phyloP scores from a whole-genome alignment of 257 asterid genomes.

The Craterostigma plantagineum region DNA sequence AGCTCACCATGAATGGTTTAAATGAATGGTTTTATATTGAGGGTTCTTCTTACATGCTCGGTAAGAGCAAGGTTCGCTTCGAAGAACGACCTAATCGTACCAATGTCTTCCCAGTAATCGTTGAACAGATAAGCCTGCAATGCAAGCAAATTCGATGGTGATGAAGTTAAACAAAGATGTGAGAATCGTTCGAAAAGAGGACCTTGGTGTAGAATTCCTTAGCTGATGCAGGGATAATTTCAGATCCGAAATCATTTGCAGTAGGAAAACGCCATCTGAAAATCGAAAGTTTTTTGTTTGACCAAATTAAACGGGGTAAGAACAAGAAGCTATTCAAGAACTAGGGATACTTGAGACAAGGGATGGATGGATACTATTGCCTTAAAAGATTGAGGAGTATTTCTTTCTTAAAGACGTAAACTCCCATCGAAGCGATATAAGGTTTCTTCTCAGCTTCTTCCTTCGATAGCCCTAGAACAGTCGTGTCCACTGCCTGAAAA shows the following conservation, averaged over 20 bases:
- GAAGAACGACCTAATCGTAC: conserved; percentile 85
- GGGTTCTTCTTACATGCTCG: conserved; percentile 54
- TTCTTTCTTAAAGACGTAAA: conserved; percentile 88
- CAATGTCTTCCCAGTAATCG: conserved; percentile 98
- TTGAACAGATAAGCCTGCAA: conserved; percentile 81
- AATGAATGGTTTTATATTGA: neutral
- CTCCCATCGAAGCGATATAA: conserved; percentile 97
- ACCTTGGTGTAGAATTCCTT: conserved; percentile 60
- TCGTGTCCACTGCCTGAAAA: conserved; percentile 81
- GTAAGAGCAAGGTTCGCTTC: conserved; percentile 98
- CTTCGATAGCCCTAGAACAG: conserved; percentile 66
- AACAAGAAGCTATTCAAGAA: neutral
- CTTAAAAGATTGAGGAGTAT: conserved; percentile 79
- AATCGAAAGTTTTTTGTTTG: conserved; percentile 10
- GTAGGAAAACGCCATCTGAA: conserved; percentile 96
- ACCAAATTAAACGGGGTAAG: neutral
- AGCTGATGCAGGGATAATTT: conserved; percentile 90
- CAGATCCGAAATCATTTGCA: conserved; percentile 94
- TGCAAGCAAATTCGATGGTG: neutral
- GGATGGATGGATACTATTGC: conserved; percentile 17
- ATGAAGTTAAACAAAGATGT: no score
- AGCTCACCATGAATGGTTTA: neutral
- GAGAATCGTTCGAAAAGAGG: neutral
- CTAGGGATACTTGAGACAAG: conserved; percentile 5
- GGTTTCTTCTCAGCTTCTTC: conserved; percentile 85